Percentiles rank a stretch among this genome's conserved stretches.
phyloP scores from a whole-genome alignment of 495 filamentous ascomycete genomes.

The Terfezia boudieri region DNA sequence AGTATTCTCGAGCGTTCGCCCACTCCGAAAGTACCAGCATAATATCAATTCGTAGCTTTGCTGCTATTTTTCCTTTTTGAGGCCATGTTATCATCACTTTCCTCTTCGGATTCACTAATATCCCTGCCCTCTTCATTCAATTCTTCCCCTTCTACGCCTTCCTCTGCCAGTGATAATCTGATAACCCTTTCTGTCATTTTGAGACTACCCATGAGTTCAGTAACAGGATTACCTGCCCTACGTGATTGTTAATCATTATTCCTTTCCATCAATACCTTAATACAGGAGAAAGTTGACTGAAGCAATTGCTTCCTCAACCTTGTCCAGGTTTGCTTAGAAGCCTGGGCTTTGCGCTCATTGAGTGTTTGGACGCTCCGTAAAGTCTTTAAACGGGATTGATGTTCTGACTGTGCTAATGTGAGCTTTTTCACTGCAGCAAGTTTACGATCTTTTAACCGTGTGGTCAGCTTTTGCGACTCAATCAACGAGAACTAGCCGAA shows the following conservation, averaged over 20 bases:
- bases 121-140: conserved; percentile 26
- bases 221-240: conserved; percentile 56
- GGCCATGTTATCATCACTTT: conserved; percentile 30
- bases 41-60: conserved; percentile 52
- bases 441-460: conserved; percentile 57
- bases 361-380: conserved; percentile 56
- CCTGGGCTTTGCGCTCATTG: conserved; percentile 69
- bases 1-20: conserved; percentile 80
- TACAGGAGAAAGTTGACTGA: conserved; percentile 72
- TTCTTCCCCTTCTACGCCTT: conserved; percentile 32
- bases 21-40: conserved; percentile 61
- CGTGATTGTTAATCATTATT: conserved; percentile 67
- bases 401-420: conserved; percentile 57
- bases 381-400: conserved; percentile 59
- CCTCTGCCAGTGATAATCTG: conserved; percentile 57
- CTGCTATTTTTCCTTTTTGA: conserved; percentile 20
- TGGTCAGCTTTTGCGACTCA: conserved; percentile 81
- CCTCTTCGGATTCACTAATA: conserved; percentile 34
- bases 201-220: conserved; percentile 62
- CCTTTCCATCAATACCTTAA: conserved; percentile 97
- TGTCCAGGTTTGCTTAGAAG: conserved; percentile 68
- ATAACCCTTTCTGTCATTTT: conserved; percentile 76
- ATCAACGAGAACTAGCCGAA: conserved; percentile 51
- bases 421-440: conserved; percentile 60
- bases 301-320: conserved; percentile 76